Evolutionary conservation across 2,329 filamentous ascomycete genomes (phyloP).

Genomic region (Stagonosporopsis cucurbitacearum): DNA sequence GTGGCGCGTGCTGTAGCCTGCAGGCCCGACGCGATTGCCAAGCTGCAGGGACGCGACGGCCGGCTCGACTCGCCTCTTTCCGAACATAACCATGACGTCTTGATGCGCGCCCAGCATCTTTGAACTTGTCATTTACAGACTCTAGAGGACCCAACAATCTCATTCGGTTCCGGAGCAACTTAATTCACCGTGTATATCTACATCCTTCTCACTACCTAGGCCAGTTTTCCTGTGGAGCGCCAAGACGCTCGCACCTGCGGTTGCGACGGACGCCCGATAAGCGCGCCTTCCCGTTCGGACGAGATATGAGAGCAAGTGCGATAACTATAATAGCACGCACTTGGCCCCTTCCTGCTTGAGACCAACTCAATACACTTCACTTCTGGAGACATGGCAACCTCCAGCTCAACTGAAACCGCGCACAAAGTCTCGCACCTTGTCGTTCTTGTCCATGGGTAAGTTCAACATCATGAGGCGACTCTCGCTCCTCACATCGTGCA

Average conservation of each 20-base stretch:
- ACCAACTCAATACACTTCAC: background rate
- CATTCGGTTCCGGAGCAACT: background rate
- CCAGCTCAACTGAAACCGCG: conserved; percentile 15
- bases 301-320: conserved; percentile 22
- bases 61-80: conserved; percentile 9
- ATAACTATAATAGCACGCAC: conserved; percentile 21
- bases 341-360: conserved; percentile 16
- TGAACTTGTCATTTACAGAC: background rate
- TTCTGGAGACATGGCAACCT: conserved; percentile 24
- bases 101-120: conserved; percentile 1
- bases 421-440: conserved; percentile 69
- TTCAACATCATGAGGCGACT: conserved; percentile 12
- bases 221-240: background rate
- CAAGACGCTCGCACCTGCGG: conserved; percentile 14
- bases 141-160: background rate
- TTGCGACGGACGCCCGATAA: conserved; percentile 19
- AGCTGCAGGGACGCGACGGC: conserved; percentile 18
- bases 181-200: background rate
- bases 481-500: conserved; percentile 3
- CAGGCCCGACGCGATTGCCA: conserved; percentile 5
- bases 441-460: conserved; percentile 78
- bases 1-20: conserved; percentile 3
- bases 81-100: conserved; percentile 19
- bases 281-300: conserved; percentile 23
- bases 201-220: background rate